A percentile compares a stretch with the other conserved stretches of the same genome.
These are phyloP conservation scores for Xylariaceae sp. DNA, from an alignment of 2,329 filamentous ascomycete species.

Conservation along the genomic window DNA sequence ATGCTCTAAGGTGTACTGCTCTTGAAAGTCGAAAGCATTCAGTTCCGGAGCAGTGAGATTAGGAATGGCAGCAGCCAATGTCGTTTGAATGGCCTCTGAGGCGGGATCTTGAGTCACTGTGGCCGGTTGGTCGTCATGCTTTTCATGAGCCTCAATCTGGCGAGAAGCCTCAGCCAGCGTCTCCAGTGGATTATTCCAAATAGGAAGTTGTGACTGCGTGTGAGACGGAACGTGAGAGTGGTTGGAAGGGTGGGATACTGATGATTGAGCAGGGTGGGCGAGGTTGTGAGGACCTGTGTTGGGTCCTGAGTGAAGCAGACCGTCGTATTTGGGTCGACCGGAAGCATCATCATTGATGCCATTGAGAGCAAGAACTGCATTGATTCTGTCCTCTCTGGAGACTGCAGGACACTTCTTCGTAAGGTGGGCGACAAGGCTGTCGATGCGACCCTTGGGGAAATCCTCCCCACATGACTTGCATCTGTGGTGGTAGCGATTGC, in stretches of 20 bases:
- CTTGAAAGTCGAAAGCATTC: constrained; percentile 50
- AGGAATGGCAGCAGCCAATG: constrained; percentile 20
- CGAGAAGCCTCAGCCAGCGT: constrained; percentile 86
- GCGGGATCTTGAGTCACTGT: constrained; percentile 18
- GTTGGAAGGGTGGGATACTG: not conserved
- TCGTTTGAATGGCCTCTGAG: constrained; percentile 23
- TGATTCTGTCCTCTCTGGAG: constrained; percentile 69
- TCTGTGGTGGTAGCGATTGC: constrained; percentile 88
- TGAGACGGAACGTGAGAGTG: constrained; percentile 12
- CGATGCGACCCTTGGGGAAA: constrained; percentile 86
- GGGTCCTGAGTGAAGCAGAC: constrained; percentile 25
- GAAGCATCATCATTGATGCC: constrained; percentile 57
- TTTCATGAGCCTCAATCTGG: constrained; percentile 67
- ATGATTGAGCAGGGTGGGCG: constrained; percentile 5
- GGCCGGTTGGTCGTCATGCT: constrained; percentile 48
- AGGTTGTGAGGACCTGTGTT: constrained; percentile 28
- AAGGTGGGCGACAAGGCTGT: constrained; percentile 77
- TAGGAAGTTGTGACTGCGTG: constrained; percentile 33
- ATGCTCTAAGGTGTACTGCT: constrained; percentile 58
- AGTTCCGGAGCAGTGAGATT: constrained; percentile 10
- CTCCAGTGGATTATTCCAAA: constrained; percentile 72
- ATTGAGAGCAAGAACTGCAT: constrained; percentile 70
- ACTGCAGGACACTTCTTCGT: constrained; percentile 85
- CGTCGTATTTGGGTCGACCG: constrained; percentile 17
- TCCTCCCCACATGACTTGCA: constrained; percentile 86